Percentiles rank a stretch among this genome's conserved stretches.
These are phyloP conservation scores for Alternaria alternata DNA, from an alignment of 2,329 filamentous ascomycete species.

Conservation along the genomic window DNA sequence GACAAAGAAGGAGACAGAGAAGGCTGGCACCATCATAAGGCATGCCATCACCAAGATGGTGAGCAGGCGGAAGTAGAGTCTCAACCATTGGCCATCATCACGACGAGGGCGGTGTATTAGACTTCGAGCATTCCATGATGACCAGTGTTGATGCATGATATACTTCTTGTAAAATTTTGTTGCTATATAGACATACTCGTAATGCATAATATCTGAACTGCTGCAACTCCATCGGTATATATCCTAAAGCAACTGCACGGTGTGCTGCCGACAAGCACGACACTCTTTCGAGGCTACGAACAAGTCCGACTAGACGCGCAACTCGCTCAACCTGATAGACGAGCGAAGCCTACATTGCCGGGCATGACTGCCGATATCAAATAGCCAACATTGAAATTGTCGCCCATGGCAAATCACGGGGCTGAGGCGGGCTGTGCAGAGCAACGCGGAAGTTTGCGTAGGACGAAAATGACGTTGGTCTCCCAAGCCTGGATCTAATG, in stretches of 20 bases:
- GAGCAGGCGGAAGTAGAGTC: conserved; percentile 58
- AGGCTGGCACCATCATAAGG: conserved; percentile 84
- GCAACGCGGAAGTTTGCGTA: conserved; percentile 2
- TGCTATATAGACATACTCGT: neutral
- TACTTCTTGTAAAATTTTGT: conserved; percentile 4
- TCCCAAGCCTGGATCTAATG: neutral
- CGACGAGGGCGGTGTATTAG: conserved; percentile 9
- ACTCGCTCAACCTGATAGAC: neutral
- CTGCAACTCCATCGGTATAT: neutral
- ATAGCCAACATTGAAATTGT: neutral
- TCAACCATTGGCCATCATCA: neutral
- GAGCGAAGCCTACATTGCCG: neutral
- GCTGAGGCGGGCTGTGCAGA: conserved; percentile 3
- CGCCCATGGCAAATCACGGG: neutral
- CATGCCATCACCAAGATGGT: conserved; percentile 96
- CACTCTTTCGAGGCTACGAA: neutral
- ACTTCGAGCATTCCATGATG: neutral
- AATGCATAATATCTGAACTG: conserved; percentile 9
- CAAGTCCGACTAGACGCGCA: neutral
- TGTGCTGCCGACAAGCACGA: neutral
- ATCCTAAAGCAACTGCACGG: neutral
- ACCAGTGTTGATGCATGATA: conserved; percentile 3
- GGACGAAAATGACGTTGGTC: conserved; percentile 5
- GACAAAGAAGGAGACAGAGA: conserved; percentile 94
- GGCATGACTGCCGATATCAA: neutral